phyloP scores from a whole-genome alignment of 2,329 filamentous ascomycete species.

The Ophiostoma fasciatum region DNA sequence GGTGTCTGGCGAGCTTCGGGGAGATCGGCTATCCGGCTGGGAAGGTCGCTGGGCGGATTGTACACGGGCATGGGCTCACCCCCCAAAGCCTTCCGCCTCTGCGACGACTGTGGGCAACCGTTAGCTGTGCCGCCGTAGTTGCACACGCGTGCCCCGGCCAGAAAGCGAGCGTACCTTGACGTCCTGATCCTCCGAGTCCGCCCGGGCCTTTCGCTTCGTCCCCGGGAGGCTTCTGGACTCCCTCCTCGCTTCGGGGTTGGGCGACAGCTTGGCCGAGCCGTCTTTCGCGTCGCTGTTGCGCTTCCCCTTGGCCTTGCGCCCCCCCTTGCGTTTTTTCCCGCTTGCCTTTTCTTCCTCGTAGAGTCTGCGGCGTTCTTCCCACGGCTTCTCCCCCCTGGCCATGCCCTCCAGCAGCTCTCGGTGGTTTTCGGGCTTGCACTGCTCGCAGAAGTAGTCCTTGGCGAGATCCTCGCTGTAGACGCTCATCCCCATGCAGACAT shows the following conservation, averaged over 20 bases:
- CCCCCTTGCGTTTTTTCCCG: slow-evolving; percentile 39
- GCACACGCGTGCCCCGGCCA: slow-evolving; percentile 6
- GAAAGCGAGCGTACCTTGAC: slow-evolving; percentile 25
- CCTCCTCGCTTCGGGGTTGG: slow-evolving; percentile 26
- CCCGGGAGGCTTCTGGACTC: slow-evolving; percentile 7
- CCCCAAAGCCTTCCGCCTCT: slow-evolving; percentile 42
- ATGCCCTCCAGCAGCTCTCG: slow-evolving; percentile 66
- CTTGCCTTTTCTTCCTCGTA: slow-evolving; percentile 48
- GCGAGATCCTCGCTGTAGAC: slow-evolving; percentile 65
- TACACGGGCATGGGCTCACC: slow-evolving; percentile 29
- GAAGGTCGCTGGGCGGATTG: slow-evolving; percentile 35
- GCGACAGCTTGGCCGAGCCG: slow-evolving; percentile 21
- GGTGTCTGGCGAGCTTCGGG: slow-evolving; percentile 50
- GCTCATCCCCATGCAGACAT: slow-evolving; percentile 80
- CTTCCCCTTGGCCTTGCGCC: slow-evolving; percentile 50
- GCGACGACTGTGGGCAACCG: slow-evolving; percentile 12
- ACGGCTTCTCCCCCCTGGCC: slow-evolving; percentile 66
- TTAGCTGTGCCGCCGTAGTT: too few species aligned
- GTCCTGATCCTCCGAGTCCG: slow-evolving; percentile 39
- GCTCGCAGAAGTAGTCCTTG: slow-evolving; percentile 83
- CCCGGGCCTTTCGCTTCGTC: slow-evolving; percentile 41
- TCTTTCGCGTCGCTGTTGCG: slow-evolving; percentile 49
- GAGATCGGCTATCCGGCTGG: slow-evolving; percentile 37
- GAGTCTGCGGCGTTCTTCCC: slow-evolving; percentile 50
- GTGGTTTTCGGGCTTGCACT: slow-evolving; percentile 75